Evolutionary conservation across 2,329 filamentous ascomycete species (phyloP).

Genomic region (Xylaria sp.): DNA sequence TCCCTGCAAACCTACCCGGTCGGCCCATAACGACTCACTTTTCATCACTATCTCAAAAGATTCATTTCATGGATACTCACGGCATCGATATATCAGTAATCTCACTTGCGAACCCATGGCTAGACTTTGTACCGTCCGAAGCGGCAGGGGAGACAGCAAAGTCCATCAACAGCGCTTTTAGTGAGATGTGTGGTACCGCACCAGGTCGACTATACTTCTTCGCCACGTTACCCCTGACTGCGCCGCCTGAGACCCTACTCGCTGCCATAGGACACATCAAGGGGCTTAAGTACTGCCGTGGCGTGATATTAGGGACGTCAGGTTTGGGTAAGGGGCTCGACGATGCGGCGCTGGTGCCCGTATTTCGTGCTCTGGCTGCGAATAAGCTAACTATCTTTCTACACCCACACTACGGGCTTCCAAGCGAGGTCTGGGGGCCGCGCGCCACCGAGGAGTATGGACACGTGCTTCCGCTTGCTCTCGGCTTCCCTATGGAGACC

Average conservation of each 20-base stretch:
- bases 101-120: conserved; percentile 92
- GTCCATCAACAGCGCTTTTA: conserved; percentile 81
- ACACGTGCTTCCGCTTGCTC: conserved; percentile 84
- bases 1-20: conserved; percentile 70
- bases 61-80: conserved; percentile 89
- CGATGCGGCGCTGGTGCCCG: conserved; percentile 76
- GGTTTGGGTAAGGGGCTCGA: conserved; percentile 85
- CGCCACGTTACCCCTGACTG: conserved; percentile 81
- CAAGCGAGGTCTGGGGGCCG: conserved; percentile 81
- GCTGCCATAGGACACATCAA: conserved; percentile 72
- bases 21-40: conserved; percentile 87
- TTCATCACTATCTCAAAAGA: conserved; percentile 80
- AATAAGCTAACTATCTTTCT: conserved; percentile 78
- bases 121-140: conserved; percentile 78
- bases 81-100: conserved; percentile 85
- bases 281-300: conserved; percentile 74
- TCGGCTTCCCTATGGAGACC: conserved; percentile 92
- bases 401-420: conserved; percentile 92
- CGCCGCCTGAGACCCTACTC: conserved; percentile 69
- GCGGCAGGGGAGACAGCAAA: conserved; percentile 72
- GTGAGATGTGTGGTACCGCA: conserved; percentile 73
- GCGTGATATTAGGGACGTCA: conserved; percentile 88
- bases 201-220: conserved; percentile 83
- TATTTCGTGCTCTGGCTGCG: conserved; percentile 76
- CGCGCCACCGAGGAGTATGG: conserved; percentile 77